A percentile compares a stretch with the other conserved stretches of the same genome.
Conservation (phyloP, 202 grass and related monocot genomes). For the Tripidium arundinaceum region DNA sequence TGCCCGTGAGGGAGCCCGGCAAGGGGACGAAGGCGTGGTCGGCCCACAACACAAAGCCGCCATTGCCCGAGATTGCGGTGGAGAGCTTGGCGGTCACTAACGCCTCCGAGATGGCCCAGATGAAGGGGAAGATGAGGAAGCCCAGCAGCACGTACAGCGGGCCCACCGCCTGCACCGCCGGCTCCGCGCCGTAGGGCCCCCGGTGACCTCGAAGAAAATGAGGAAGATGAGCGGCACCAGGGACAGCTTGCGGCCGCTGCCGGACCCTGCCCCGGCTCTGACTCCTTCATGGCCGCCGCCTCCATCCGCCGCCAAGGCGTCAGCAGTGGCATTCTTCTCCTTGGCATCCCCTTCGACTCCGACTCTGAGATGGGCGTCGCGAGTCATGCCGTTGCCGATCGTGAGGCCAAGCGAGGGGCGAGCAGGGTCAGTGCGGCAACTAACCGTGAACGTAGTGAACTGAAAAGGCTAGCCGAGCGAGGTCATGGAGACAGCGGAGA, state of each 20-base stretch:
- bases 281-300: too few species aligned
- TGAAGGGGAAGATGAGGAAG: conserved; percentile 74
- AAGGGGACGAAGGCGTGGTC: conserved; percentile 69
- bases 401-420: too few species aligned
- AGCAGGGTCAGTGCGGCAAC: too few species aligned
- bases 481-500: too few species aligned
- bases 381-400: conserved; percentile 8
- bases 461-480: too few species aligned
- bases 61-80: conserved; percentile 73
- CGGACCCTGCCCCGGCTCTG: too few species aligned
- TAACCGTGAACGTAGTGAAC: too few species aligned
- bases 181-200: conserved; percentile 85
- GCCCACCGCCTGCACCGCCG: conserved; percentile 68
- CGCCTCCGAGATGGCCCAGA: conserved; percentile 80
- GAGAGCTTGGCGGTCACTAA: conserved; percentile 83
- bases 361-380: conserved; percentile 20
- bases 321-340: conserved; percentile 7
- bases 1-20: conserved; percentile 74
- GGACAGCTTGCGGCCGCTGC: conserved; percentile 30
- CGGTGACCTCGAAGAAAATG: conserved; percentile 93
- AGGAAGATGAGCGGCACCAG: conserved; percentile 83
- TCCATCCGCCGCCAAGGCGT: too few species aligned
- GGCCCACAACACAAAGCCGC: conserved; percentile 79
- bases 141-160: conserved; percentile 62
- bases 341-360: background rate